Percentiles rank a stretch among this genome's conserved stretches.
Conservation (phyloP, 495 filamentous ascomycete species). For the Talaromyces proteolyticus region DNA sequence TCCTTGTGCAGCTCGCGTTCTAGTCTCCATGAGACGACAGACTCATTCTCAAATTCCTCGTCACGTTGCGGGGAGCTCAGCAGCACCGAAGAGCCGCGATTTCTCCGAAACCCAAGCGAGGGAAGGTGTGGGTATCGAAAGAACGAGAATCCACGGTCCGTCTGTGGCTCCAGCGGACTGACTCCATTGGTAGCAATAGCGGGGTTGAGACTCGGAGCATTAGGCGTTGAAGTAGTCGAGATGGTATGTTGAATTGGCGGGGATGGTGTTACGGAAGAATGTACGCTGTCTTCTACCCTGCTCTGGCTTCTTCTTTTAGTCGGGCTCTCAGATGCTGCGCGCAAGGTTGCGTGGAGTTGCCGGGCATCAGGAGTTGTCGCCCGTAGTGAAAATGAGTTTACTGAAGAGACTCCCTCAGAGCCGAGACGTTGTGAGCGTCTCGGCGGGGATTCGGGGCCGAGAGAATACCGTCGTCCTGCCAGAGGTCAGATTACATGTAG, state of each 20-base stretch:
- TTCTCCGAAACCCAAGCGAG: background rate
- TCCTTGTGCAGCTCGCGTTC: conserved; percentile 40
- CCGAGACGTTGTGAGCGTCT: conserved; percentile 10
- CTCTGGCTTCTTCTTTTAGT: conserved; percentile 1
- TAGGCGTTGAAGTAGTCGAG: conserved; percentile 29
- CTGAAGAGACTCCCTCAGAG: background rate
- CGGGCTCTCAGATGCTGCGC: conserved; percentile 18
- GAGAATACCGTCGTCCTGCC: conserved; percentile 8
- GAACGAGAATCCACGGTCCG: conserved; percentile 6
- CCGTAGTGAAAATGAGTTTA: conserved; percentile 9
- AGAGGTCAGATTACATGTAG: background rate
- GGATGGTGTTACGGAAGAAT: conserved; percentile 30
- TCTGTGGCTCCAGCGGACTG: conserved; percentile 1
- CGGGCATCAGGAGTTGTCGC: conserved; percentile 37
- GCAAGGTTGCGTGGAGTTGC: conserved; percentile 28
- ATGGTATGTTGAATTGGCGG: conserved; percentile 31
- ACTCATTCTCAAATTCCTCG: conserved; percentile 26
- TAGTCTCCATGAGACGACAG: conserved; percentile 30
- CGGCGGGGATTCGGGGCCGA: conserved; percentile 10
- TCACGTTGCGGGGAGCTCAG: conserved; percentile 17
- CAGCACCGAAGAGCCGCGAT: background rate
- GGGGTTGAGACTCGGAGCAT: conserved; percentile 2
- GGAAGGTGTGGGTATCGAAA: conserved; percentile 6
- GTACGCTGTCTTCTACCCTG: conserved; percentile 6
- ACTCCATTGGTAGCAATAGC: background rate